These are phyloP conservation scores for Trichopus zeylanicus DNA, from an alignment of 116 monocot genomes.

Conservation along the genomic window DNA sequence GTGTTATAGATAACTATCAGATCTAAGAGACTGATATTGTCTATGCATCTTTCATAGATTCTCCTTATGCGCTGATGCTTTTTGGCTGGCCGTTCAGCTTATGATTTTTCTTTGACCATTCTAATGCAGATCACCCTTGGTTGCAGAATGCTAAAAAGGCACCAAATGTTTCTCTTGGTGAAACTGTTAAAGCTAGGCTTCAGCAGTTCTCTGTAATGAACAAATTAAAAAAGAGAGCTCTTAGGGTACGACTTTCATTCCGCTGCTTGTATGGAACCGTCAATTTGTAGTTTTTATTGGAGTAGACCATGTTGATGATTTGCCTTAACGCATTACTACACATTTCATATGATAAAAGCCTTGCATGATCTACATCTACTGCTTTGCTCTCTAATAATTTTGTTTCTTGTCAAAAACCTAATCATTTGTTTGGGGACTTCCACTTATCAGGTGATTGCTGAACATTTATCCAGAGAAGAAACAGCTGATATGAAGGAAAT, in stretches of 20 bases:
- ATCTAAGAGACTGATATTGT: no score
- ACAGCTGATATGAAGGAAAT: constrained; percentile 76
- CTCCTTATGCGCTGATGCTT: not conserved
- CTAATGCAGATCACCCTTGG: constrained; percentile 63
- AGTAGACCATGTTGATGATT: constrained; percentile 1
- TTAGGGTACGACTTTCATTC: constrained; percentile 33
- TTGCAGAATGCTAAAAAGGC: constrained; percentile 71
- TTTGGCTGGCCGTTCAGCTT: not conserved
- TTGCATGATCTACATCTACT: not conserved
- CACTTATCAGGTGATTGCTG: constrained; percentile 59
- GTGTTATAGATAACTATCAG: no score
- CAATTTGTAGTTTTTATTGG: not conserved
- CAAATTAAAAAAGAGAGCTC: constrained; percentile 74
- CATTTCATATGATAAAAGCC: not conserved
- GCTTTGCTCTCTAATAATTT: not conserved
- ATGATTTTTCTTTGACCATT: not conserved
- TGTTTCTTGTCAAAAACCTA: not conserved
- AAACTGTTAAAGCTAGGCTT: constrained; percentile 53
- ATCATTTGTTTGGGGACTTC: not conserved
- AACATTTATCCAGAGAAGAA: constrained; percentile 86
- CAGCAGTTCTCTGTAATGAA: constrained; percentile 74
- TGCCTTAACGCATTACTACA: not conserved
- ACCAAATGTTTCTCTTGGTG: constrained; percentile 62
- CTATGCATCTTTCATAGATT: not conserved
- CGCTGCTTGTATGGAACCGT: no score